Evolutionary conservation across 176 grass and related monocot genomes (phyloP).

Genomic region (Hordeum marinum): DNA sequence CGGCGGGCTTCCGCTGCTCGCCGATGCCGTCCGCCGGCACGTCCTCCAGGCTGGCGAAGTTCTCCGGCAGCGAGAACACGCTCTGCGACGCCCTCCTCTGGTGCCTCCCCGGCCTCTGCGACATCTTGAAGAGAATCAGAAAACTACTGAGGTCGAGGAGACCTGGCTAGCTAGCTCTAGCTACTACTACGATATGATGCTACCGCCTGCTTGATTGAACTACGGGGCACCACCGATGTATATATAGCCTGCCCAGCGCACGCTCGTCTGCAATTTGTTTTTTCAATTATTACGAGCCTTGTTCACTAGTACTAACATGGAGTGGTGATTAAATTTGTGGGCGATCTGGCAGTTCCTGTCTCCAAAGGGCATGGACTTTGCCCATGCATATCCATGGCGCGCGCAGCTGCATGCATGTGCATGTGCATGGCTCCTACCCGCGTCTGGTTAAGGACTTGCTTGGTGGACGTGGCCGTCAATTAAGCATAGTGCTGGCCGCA

Average conservation of each 20-base stretch:
- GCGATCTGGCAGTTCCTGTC: constrained; percentile 6
- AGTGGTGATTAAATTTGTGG: not conserved
- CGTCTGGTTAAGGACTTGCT: not conserved
- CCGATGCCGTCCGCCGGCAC: constrained; percentile 25
- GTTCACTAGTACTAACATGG: not conserved
- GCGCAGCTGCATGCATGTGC: constrained; percentile 21
- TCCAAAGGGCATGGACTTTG: constrained; percentile 41
- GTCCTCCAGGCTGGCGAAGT: constrained; percentile 66
- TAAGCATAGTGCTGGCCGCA: not conserved
- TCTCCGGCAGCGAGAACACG: constrained; percentile 78
- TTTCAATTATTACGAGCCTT: not conserved
- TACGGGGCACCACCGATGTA: not conserved
- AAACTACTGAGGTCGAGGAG: not conserved
- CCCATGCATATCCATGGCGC: not conserved
- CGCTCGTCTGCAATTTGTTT: not conserved
- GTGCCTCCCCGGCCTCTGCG: constrained; percentile 64
- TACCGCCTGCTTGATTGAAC: not conserved
- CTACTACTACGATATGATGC: not conserved
- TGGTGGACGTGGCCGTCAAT: not conserved
- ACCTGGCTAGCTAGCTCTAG: not conserved
- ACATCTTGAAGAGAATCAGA: constrained; percentile 30
- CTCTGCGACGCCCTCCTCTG: constrained; percentile 85
- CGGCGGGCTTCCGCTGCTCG: constrained; percentile 47
- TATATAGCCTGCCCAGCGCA: constrained; percentile 32
- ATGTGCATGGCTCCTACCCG: not conserved